Base-by-base conservation (phyloP, 169 alveolate genomes). In the Cryptosporidium viatorum region DNA sequence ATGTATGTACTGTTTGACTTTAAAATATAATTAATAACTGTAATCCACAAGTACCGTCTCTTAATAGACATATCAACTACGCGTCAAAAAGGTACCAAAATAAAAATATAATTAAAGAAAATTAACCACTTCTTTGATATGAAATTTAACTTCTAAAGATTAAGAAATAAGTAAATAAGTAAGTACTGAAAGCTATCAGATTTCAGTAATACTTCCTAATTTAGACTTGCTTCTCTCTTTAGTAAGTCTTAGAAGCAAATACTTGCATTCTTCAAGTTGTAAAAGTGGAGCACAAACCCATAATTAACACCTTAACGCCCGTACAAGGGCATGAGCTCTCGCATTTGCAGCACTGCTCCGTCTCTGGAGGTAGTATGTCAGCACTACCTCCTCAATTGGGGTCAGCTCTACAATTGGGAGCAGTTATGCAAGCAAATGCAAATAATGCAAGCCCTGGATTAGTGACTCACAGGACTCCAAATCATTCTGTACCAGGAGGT, bases 41-140 rank as follows among this genome's bases (percentile, higher is more conserved):
- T 48, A 48, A 48, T 48, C 55, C 21, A 48, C 71, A 74, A 48
- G 86, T 74, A 74, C 71, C 71, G 86, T 74, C 86, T 74, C 86
- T 39, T 48, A 60, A 74, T 74, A 74, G 86, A 74, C 86, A 37
- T 74, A 74, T 74, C 86, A 74, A 74, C 65, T 31, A 74, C 86
- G 70, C 85, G 85, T 58, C 70, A 74, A 74, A 59, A 31, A 26
- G 26, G 50, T 74, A 59, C 73, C 71, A 43, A 21, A 18, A 70
- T 58, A n/a, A 31, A 14, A 26, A 9, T 58, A 9, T 37, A 9
- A 55, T 55, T 55, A 43, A 59, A 60, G 43, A 58, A 33, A 37
- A 35, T 33, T 33, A 69, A 74, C 86, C 71, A 59, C 85, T 74
- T 71, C 14, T 50, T 74, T 48, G 86, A 74, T 74, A 60, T 71